Conservation (phyloP, 139 green algal genomes). For the Trebouxia sp. region DNA sequence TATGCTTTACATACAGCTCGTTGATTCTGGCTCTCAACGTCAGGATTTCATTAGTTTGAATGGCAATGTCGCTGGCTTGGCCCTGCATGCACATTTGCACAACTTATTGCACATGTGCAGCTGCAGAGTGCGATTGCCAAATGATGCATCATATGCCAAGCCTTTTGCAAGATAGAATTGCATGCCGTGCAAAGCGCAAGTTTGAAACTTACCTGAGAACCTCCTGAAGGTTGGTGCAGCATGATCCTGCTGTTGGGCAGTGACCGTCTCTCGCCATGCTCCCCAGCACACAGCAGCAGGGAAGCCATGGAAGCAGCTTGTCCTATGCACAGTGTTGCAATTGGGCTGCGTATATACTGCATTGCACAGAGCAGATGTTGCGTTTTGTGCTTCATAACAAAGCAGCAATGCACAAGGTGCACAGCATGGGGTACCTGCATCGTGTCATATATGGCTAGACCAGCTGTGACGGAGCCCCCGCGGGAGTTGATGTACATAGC, state of each 20-base stretch:
- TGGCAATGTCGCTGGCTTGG: slow-evolving; percentile 92
- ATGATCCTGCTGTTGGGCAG: slow-evolving; percentile 95
- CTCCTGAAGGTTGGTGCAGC: slow-evolving; percentile 93
- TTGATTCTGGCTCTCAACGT: slow-evolving; percentile 75
- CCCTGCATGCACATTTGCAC: slow-evolving; percentile 52
- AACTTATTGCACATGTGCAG: background rate
- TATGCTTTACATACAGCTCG: slow-evolving; percentile 86
- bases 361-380: background rate
- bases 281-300: slow-evolving; percentile 84
- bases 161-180: background rate
- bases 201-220: slow-evolving; percentile 53
- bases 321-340: slow-evolving; percentile 91
- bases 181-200: background rate
- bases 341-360: slow-evolving; percentile 90
- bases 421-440: slow-evolving; percentile 75
- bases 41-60: slow-evolving; percentile 91
- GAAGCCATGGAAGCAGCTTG: slow-evolving; percentile 95
- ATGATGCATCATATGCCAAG: background rate
- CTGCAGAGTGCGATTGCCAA: background rate
- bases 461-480: slow-evolving; percentile 89
- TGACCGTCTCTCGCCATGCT: slow-evolving; percentile 68
- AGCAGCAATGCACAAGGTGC: background rate
- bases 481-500: slow-evolving; percentile 97
- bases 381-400: background rate
- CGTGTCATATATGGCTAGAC: slow-evolving; percentile 98